A percentile compares a stretch with the other conserved stretches of the same genome.
Evolutionary conservation across 768 basidiomycete genomes (phyloP).

Genomic region (Russula vinacea): DNA sequence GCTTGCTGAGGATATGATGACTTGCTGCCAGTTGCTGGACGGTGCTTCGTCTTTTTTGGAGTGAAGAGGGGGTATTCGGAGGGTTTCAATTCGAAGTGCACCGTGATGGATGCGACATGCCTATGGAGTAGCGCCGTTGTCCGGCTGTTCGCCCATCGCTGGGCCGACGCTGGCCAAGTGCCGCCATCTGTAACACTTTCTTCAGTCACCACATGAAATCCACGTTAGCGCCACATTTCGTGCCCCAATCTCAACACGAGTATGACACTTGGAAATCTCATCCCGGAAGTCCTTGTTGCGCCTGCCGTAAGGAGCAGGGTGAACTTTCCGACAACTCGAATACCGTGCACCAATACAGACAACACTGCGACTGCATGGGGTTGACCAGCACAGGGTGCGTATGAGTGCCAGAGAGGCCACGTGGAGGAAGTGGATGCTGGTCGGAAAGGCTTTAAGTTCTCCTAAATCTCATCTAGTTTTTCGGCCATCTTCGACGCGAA

Average conservation of each 20-base stretch:
- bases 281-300: slow-evolving; percentile 66
- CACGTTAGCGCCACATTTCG: slow-evolving; percentile 59
- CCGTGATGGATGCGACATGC: slow-evolving; percentile 2
- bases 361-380: slow-evolving; percentile 84
- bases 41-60: slow-evolving; percentile 95
- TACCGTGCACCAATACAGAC: slow-evolving; percentile 83
- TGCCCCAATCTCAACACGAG: slow-evolving; percentile 62
- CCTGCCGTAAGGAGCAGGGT: slow-evolving; percentile 54
- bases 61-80: slow-evolving; percentile 79
- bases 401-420: slow-evolving; percentile 52
- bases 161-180: slow-evolving; percentile 79
- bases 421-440: slow-evolving; percentile 78
- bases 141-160: slow-evolving; percentile 84
- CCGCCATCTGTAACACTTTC: slow-evolving; percentile 57
- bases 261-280: slow-evolving; percentile 74
- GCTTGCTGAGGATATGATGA: slow-evolving; percentile 97
- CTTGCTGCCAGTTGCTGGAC: slow-evolving; percentile 89
- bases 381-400: slow-evolving; percentile 59
- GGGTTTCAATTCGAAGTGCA: slow-evolving; percentile 72
- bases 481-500: no score
- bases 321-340: slow-evolving; percentile 77
- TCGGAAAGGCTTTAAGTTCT: slow-evolving; percentile 94
- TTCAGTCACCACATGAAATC: slow-evolving; percentile 68
- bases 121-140: slow-evolving; percentile 55
- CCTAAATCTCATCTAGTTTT: slow-evolving; percentile 40